Conservation (phyloP, 169 alveolate species). For the Plasmodium gonderi region DNA sequence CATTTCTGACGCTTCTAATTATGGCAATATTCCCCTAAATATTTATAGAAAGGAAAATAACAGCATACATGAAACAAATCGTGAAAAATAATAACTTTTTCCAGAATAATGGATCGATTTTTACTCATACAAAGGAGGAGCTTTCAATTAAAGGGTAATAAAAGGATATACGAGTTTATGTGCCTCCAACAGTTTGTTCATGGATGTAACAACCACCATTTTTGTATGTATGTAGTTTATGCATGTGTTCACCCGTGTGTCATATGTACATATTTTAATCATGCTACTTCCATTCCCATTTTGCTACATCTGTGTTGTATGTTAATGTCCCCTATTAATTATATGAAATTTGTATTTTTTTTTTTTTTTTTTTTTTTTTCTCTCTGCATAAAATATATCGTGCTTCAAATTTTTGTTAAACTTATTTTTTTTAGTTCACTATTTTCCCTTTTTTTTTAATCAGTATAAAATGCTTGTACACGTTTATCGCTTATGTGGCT, state of each 20-base stretch:
- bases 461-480: no score
- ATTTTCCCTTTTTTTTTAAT: background rate
- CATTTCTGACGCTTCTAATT: background rate
- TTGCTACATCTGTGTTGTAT: background rate
- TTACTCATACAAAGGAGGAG: background rate
- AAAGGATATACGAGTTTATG: background rate
- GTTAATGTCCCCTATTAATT: background rate
- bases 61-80: background rate
- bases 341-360: background rate
- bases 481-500: no score
- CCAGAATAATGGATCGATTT: background rate
- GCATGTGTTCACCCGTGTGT: background rate
- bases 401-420: background rate
- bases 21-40: constrained; percentile 25
- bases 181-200: background rate
- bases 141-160: background rate
- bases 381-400: background rate
- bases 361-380: background rate
- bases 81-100: background rate
- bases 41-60: constrained; percentile 49
- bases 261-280: background rate
- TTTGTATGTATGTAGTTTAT: background rate
- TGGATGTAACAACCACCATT: background rate
- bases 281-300: background rate
- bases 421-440: background rate